phyloP scores from a whole-genome alignment of 1,284 basidiomycete genomes.

The Microbotryum scabiosae region DNA sequence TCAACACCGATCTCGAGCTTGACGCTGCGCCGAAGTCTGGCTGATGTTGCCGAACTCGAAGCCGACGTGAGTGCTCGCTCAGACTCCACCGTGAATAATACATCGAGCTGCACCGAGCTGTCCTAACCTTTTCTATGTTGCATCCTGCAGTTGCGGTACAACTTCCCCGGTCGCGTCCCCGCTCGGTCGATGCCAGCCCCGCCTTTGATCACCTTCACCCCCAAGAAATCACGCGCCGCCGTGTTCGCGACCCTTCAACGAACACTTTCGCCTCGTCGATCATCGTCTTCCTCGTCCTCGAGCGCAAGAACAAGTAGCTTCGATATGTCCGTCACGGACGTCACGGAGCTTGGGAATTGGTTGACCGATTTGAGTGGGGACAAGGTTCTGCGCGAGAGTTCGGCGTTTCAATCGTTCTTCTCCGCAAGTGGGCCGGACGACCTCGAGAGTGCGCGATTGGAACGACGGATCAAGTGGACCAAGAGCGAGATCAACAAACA shows the following conservation, averaged over 20 bases:
- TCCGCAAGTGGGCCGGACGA: slow-evolving; percentile 67
- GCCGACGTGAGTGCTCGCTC: slow-evolving; percentile 11
- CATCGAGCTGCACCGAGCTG: too few relatives aligned
- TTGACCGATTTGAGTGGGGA: slow-evolving; percentile 67
- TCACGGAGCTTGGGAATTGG: slow-evolving; percentile 63
- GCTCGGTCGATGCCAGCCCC: background rate
- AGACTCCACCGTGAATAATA: too few relatives aligned
- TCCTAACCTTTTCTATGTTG: too few relatives aligned
- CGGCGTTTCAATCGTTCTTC: slow-evolving; percentile 76
- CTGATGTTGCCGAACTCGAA: slow-evolving; percentile 20
- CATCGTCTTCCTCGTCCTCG: slow-evolving; percentile 6
- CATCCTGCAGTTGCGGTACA: too few relatives aligned
- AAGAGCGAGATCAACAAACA: slow-evolving; percentile 52
- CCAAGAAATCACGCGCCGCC: slow-evolving; percentile 16
- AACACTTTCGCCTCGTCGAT: slow-evolving; percentile 23
- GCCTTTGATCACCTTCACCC: background rate
- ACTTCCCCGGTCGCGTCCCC: slow-evolving; percentile 15
- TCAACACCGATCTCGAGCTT: slow-evolving; percentile 19
- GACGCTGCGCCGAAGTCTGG: slow-evolving; percentile 12
- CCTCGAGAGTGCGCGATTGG: slow-evolving; percentile 70
- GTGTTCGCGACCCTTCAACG: slow-evolving; percentile 25
- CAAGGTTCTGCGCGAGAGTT: slow-evolving; percentile 52
- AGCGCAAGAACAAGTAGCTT: background rate
- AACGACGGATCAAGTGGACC: slow-evolving; percentile 73
- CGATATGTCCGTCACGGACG: background rate